phyloP scores from a whole-genome alignment of 305 asterid species.

The Lippia alba region DNA sequence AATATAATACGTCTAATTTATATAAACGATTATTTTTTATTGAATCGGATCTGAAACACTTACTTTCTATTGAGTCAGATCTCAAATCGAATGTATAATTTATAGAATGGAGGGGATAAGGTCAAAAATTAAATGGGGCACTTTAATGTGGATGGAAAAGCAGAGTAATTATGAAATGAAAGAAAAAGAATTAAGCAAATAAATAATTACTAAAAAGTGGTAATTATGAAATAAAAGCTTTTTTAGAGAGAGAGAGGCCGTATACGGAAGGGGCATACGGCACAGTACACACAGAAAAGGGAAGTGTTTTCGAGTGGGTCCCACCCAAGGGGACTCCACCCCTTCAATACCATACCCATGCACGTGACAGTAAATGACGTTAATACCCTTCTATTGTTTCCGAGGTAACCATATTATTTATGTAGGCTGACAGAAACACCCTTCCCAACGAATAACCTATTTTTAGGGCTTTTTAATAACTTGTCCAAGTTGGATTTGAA shows the following conservation, averaged over 20 bases:
- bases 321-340: conserved; percentile 23
- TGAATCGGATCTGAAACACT: too few relatives aligned
- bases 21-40: too few relatives aligned
- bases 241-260: conserved; percentile 40
- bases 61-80: too few relatives aligned
- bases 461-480: too few relatives aligned
- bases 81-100: too few relatives aligned
- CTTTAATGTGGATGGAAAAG: too few relatives aligned
- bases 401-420: neutral
- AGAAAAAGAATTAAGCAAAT: conserved; percentile 12
- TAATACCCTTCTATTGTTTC: conserved; percentile 17
- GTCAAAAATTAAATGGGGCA: conserved; percentile 9
- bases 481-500: too few relatives aligned
- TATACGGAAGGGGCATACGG: conserved; percentile 81
- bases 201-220: neutral
- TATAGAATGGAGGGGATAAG: conserved; percentile 25
- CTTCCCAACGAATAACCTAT: neutral
- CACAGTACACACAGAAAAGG: conserved; percentile 55
- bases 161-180: too few relatives aligned
- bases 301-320: conserved; percentile 35
- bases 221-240: neutral
- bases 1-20: too few relatives aligned
- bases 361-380: conserved; percentile 41
- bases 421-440: conserved; percentile 8
- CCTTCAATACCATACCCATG: conserved; percentile 41